phyloP scores from a whole-genome alignment of 805 yeast genomes.

The Saccharomycopsis oosterbeekiorum region DNA sequence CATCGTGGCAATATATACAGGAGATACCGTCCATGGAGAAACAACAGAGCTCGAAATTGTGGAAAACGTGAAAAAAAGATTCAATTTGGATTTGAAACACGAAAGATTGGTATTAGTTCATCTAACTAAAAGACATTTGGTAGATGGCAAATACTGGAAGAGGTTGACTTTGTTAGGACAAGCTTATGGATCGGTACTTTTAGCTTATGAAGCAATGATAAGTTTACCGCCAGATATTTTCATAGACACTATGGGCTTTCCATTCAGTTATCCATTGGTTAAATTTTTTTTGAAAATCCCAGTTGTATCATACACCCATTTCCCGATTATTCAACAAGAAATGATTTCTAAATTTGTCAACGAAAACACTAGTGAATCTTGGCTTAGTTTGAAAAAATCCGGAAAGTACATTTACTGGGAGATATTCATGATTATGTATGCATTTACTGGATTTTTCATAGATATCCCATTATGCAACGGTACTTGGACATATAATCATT shows the following conservation, averaged over 20 bases:
- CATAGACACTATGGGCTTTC: slow-evolving; percentile 91
- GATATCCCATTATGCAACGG: slow-evolving; percentile 69
- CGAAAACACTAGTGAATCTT: slow-evolving; percentile 13
- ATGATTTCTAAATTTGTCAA: slow-evolving; percentile 60
- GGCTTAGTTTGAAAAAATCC: slow-evolving; percentile 20
- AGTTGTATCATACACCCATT: slow-evolving; percentile 82
- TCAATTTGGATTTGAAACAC: slow-evolving; percentile 42
- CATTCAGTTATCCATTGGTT: slow-evolving; percentile 71
- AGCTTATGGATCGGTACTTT: slow-evolving; percentile 64
- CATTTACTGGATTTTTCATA: slow-evolving; percentile 55
- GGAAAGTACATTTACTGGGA: slow-evolving; percentile 64
- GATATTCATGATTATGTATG: slow-evolving; percentile 51
- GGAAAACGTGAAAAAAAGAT: slow-evolving; percentile 42
- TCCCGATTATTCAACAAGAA: slow-evolving; percentile 81
- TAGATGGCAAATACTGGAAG: slow-evolving; percentile 68
- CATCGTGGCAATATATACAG: slow-evolving; percentile 65
- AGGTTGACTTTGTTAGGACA: slow-evolving; percentile 79
- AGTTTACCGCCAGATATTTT: slow-evolving; percentile 77
- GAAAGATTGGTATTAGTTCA: slow-evolving; percentile 53
- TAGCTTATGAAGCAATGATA: slow-evolving; percentile 62
- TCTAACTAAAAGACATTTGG: slow-evolving; percentile 44
- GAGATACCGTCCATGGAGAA: slow-evolving; percentile 35
- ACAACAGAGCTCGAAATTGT: slow-evolving; percentile 40
- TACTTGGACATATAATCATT: slow-evolving; percentile 83
- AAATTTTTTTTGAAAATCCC: slow-evolving; percentile 55